Evolutionary conservation across 2,329 filamentous ascomycete species (phyloP), one percentile per base, ranked within the genome.

Genomic region (Alternaria arborescens): DNA sequence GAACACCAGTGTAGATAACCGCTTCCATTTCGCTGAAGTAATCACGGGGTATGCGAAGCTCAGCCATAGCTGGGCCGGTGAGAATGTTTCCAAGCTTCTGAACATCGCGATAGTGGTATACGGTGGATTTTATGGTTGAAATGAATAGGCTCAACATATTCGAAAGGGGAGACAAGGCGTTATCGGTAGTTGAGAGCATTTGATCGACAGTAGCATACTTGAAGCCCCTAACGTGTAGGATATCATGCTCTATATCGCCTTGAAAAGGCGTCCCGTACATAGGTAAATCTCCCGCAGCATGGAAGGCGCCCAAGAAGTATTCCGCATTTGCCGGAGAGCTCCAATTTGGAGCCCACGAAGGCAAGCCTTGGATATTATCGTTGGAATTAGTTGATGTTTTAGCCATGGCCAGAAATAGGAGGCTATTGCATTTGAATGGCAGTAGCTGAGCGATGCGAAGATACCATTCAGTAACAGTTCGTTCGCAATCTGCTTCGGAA

Each of bases 171-270:
- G 30, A 32, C 4, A 11, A 14, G 32, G 32, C 0, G 14, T 36
- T 36, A 5, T 36, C 2, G 32, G 14, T 36, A 3, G 5, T 16
- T 36, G 32, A 36, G 5, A 36, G 32, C 32, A 5, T 8, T 36
- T 0, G 32, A 5, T 36, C 32, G 14, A 36, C 32, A 2, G 4
- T 36, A 16, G 32, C 14, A 1, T 36, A 36, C 14, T 6, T 11
- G 12, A 36, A 14, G 14, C 32, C 32, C 14, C 32, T 36, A 16
- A 5, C 32, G 14, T 36, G 2, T 6, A 36, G 2, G 3, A 36
- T 0, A 14, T 3, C 32, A 1, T 34, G 4, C 0, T 34, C 14
- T 1, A 6, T 34, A 0, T 34, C 32, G 11, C 0, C 32, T 34
- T 34, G 11, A 5, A 34, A 34, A 16, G 32, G 32, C 1, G 32